phyloP scores from a whole-genome alignment of 2,329 filamentous ascomycete genomes.

The Ophiostoma sp. region DNA sequence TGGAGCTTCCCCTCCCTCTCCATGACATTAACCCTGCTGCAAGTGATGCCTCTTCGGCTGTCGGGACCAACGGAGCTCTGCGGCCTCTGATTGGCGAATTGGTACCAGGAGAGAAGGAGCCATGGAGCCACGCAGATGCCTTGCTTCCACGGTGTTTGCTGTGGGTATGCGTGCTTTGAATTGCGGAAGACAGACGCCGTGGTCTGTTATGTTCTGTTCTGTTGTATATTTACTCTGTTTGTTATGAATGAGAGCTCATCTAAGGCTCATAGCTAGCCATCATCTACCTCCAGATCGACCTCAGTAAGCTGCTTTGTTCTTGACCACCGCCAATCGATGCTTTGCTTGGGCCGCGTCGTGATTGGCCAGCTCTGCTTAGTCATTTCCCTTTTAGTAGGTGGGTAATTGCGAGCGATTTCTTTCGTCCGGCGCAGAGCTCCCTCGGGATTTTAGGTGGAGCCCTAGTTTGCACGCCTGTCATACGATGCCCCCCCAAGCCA shows the following conservation, averaged over 20 bases:
- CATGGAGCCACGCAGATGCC: not conserved
- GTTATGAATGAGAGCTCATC: no score
- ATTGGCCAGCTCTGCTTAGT: slow-evolving; percentile 20
- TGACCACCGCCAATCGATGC: not conserved
- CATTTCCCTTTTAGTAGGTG: slow-evolving; percentile 19
- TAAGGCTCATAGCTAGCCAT: no score
- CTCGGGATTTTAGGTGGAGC: slow-evolving; percentile 26
- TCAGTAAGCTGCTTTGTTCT: not conserved
- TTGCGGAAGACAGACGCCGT: not conserved
- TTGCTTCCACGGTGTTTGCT: slow-evolving; percentile 6
- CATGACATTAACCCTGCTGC: not conserved
- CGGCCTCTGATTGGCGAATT: slow-evolving; percentile 26
- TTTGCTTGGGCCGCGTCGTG: slow-evolving; percentile 17
- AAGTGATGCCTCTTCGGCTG: slow-evolving; percentile 11
- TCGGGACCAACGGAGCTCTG: slow-evolving; percentile 21
- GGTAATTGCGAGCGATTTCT: slow-evolving; percentile 29
- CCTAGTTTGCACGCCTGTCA: slow-evolving; percentile 23
- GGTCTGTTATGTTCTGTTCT: not conserved
- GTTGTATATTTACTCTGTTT: not conserved
- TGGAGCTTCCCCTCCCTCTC: not conserved
- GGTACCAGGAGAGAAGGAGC: not conserved
- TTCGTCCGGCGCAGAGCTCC: slow-evolving; percentile 26
- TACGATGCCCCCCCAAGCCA: slow-evolving; percentile 25
- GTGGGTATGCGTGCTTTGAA: not conserved
- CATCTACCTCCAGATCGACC: not conserved